Evolutionary conservation across 192 early-diverging fungal species (phyloP).

Genomic region (Gonapodya sp.): DNA sequence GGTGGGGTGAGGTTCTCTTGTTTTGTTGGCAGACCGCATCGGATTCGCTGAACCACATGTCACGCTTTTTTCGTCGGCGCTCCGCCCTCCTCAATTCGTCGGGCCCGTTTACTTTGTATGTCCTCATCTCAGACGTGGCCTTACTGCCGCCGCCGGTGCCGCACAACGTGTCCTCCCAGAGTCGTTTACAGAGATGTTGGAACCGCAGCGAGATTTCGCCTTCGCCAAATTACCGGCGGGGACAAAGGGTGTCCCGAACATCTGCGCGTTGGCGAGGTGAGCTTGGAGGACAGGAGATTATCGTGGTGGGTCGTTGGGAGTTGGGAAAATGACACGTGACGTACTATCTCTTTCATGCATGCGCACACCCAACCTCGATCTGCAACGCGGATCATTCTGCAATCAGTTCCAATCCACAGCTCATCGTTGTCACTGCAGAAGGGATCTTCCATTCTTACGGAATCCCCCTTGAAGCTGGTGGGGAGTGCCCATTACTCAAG

Average conservation of each 20-base stretch:
- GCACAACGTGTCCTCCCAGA: conserved; percentile 65
- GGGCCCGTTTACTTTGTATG: background rate
- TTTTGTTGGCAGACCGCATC: too few relatives aligned
- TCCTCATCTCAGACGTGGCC: background rate
- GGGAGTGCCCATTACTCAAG: background rate
- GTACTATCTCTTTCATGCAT: too few relatives aligned
- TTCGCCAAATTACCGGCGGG: conserved; percentile 75
- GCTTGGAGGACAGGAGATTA: background rate
- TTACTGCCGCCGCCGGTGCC: conserved; percentile 25
- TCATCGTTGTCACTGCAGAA: background rate
- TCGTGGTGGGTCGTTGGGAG: background rate
- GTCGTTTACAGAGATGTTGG: conserved; percentile 83
- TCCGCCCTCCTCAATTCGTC: background rate
- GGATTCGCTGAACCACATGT: too few relatives aligned
- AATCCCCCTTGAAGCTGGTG: background rate
- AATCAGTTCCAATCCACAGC: background rate
- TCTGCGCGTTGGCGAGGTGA: conserved; percentile 26
- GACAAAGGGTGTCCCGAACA: conserved; percentile 37
- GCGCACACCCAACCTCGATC: too few relatives aligned
- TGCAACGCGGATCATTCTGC: too few relatives aligned
- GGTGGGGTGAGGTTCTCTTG: conserved; percentile 3
- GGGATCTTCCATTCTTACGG: background rate
- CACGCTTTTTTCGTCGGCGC: too few relatives aligned
- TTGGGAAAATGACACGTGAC: background rate
- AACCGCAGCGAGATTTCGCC: conserved; percentile 90